Evolutionary conservation across 148 eudicot species (phyloP).

Genomic region (Rheum nobile): DNA sequence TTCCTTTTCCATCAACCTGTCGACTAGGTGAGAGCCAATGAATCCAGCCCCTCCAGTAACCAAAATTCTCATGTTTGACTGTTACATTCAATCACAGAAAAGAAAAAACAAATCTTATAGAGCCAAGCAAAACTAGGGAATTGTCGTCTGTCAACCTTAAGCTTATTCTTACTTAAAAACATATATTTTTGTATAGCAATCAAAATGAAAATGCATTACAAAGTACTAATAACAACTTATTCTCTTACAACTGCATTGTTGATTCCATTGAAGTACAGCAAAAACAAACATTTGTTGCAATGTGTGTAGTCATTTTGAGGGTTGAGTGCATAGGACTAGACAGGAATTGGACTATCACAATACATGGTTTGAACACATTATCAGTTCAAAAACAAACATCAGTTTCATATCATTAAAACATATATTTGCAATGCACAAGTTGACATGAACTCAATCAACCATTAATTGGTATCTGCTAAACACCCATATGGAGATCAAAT

Average conservation of each 20-base stretch:
- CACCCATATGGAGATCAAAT: neutral
- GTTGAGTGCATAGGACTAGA: too few species aligned
- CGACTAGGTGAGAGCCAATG: slow-evolving; percentile 90
- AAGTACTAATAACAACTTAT: too few species aligned
- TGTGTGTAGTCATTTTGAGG: too few species aligned
- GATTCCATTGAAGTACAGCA: too few species aligned
- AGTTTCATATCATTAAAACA: neutral
- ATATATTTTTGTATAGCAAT: too few species aligned
- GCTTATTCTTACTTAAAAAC: neutral
- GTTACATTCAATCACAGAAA: slow-evolving; percentile 7
- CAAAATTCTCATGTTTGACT: slow-evolving; percentile 93
- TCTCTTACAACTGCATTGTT: too few species aligned
- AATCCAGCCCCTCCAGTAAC: slow-evolving; percentile 95
- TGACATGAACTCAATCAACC: neutral
- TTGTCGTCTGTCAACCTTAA: neutral
- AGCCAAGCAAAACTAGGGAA: neutral
- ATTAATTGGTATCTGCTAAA: neutral
- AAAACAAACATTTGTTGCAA: too few species aligned
- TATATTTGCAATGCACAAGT: neutral
- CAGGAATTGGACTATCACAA: too few species aligned
- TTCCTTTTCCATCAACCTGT: slow-evolving; percentile 73
- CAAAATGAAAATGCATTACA: too few species aligned
- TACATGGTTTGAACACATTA: neutral
- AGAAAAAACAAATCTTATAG: neutral
- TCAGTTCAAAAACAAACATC: neutral